Percentiles rank a stretch among this genome's conserved stretches.
phyloP scores from a whole-genome alignment of 805 yeast genomes.

The Isabelozyma heimii region DNA sequence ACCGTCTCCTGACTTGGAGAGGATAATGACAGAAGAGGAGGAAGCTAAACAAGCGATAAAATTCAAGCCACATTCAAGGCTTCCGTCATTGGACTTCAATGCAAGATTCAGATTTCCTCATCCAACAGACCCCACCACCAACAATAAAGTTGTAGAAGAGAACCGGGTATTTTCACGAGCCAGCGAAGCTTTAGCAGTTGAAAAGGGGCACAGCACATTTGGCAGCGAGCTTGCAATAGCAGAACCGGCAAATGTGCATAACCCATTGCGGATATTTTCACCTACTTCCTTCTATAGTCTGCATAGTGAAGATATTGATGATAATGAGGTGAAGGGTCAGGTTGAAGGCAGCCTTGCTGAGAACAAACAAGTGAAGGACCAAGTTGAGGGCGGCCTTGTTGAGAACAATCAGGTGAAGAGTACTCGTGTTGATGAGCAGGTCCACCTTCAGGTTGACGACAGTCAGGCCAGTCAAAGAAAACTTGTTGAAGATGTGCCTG shows the following conservation, averaged over 20 bases:
- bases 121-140: neutral
- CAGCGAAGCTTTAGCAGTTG: too few relatives aligned
- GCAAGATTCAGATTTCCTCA: neutral
- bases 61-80: neutral
- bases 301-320: neutral
- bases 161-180: too few relatives aligned
- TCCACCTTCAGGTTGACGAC: neutral
- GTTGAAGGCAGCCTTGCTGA: too few relatives aligned
- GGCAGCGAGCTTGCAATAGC: neutral
- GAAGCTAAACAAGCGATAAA: neutral
- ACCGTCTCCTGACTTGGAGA: slow-evolving; percentile 20
- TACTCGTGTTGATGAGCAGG: too few relatives aligned
- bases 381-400: too few relatives aligned
- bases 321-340: too few relatives aligned
- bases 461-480: neutral
- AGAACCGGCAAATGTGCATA: neutral
- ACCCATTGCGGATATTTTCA: neutral
- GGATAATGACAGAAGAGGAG: neutral
- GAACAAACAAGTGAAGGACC: too few relatives aligned
- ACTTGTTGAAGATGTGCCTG: neutral
- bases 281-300: neutral
- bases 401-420: too few relatives aligned
- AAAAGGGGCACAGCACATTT: too few relatives aligned
- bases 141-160: neutral
- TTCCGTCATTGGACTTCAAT: neutral